These are phyloP conservation scores for Paramecium primaurelia DNA, from an alignment of 73 alveolate species.

Conservation along the genomic window DNA sequence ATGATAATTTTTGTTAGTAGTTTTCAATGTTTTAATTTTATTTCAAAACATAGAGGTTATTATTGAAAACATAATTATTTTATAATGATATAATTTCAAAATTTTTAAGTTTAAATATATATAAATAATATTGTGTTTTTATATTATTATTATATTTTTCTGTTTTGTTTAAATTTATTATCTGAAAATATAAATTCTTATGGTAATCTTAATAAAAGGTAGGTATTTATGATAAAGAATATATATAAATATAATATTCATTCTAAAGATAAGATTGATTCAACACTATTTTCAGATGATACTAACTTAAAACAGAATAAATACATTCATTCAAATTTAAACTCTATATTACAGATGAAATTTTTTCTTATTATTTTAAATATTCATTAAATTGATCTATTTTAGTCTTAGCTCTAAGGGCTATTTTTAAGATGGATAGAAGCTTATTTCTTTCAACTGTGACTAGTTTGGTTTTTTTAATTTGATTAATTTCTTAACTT, in stretches of 20 bases:
- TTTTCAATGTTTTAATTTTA: no score
- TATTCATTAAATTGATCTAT: neutral
- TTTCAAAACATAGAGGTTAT: no score
- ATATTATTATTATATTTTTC: no score
- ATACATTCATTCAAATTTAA: neutral
- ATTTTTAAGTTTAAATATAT: no score
- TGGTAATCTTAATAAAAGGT: no score
- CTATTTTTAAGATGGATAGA: neutral
- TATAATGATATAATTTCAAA: no score
- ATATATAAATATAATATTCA: neutral
- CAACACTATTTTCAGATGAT: neutral
- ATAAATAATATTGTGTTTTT: no score
- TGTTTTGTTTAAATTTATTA: no score
- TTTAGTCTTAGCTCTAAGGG: neutral
- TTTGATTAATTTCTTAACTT: neutral
- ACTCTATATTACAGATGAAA: neutral
- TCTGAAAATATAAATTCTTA: no score
- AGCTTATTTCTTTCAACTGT: neutral
- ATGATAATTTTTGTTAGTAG: no score
- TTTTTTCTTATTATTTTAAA: neutral
- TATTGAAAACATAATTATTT: no score
- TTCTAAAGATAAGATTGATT: neutral
- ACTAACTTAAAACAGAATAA: neutral
- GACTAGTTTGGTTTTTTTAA: neutral
- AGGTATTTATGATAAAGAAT: neutral